Conservation (phyloP, 2,329 filamentous ascomycete genomes). For the Penicillium vulpinum region DNA sequence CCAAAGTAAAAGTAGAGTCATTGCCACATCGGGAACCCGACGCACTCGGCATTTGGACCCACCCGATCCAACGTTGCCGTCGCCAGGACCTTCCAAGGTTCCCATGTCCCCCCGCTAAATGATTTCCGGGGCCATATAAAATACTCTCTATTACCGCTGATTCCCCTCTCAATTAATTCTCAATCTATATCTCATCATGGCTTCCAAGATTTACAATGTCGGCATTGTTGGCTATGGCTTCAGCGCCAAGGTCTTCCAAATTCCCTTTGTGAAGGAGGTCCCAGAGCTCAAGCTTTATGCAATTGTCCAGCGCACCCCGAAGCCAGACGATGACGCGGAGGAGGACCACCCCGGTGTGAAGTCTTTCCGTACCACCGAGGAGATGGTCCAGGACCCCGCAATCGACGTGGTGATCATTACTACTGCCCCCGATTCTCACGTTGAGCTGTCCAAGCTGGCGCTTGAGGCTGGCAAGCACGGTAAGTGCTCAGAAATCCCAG, state of each 20-base stretch:
- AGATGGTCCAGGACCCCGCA: constrained; percentile 63
- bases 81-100: constrained; percentile 40
- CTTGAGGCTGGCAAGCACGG: constrained; percentile 70
- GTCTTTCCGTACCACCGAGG: constrained; percentile 63
- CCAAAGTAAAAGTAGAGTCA: too few relatives aligned
- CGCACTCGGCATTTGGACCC: constrained; percentile 33
- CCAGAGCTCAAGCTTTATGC: constrained; percentile 68
- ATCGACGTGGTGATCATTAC: constrained; percentile 71
- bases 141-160: background rate
- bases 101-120: constrained; percentile 25
- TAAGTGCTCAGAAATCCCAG: constrained; percentile 18
- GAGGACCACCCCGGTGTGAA: constrained; percentile 66
- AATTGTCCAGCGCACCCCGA: constrained; percentile 73
- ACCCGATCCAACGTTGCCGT: constrained; percentile 37
- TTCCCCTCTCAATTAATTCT: constrained; percentile 23
- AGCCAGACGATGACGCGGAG: constrained; percentile 64
- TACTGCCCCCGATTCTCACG: constrained; percentile 72
- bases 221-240: constrained; percentile 62
- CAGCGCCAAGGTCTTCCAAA: constrained; percentile 78
- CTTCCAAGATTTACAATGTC: constrained; percentile 54
- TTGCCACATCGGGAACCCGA: constrained; percentile 15
- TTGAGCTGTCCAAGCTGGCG: constrained; percentile 62
- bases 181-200: constrained; percentile 31
- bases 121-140: background rate
- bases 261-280: constrained; percentile 70